These are phyloP conservation scores for Chrysanthemum seticuspe DNA, from an alignment of 129 eudicot species.

Conservation along the genomic window DNA sequence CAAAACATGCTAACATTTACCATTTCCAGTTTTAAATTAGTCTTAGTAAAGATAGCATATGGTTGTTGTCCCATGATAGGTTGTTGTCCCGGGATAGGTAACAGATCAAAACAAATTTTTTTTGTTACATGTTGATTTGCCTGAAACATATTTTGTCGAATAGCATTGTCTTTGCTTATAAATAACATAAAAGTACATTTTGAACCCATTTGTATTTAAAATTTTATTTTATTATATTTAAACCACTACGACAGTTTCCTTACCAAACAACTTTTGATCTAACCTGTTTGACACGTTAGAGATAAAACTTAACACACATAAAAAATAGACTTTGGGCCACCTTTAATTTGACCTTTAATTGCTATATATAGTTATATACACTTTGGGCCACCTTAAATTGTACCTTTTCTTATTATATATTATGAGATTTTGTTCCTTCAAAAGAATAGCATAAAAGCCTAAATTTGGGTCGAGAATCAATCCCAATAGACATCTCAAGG, in stretches of 20 bases:
- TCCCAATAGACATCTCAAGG: conserved; percentile 5
- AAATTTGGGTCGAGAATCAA: conserved; percentile 8
- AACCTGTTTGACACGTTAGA: no score
- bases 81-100: neutral
- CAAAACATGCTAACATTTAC: conserved; percentile 5
- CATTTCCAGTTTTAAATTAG: conserved; percentile 2
- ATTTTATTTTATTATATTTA: no score
- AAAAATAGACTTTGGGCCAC: no score
- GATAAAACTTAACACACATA: no score
- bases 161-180: no score
- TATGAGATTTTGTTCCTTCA: neutral
- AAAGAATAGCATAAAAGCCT: neutral
- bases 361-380: no score
- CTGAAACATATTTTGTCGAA: neutral
- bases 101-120: no score
- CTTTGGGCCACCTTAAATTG: neutral
- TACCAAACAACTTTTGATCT: no score
- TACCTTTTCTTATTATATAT: neutral
- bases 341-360: no score
- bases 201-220: no score
- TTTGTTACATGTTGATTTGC: neutral
- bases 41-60: neutral
- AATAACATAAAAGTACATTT: no score
- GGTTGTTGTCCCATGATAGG: conserved; percentile 5
- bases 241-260: no score